Base-by-base conservation (phyloP, 441 rosid species). In the Euphorbia schlechtendalii region DNA sequence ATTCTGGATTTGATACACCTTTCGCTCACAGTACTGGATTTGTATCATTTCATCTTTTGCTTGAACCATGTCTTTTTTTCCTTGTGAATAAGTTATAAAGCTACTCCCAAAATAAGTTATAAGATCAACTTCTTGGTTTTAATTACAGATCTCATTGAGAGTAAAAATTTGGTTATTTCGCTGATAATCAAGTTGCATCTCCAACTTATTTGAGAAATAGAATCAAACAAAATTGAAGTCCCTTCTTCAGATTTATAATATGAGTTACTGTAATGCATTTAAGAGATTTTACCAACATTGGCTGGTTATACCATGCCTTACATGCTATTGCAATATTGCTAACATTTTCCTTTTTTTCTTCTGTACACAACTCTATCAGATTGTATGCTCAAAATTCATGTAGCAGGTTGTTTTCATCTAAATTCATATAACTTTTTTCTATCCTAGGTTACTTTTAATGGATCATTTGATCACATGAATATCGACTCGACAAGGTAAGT, bases 391-490 rank as follows among this genome's bases (percentile, higher is more conserved):
- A 38, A 52, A 54, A 25, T 54, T 8, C 34, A 32, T 32, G 34
- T 30, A 53, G 17, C 6, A 32, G 63, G 48, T 14, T 5, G n/a
- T 55, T 66, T 58, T 67, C 60, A 56, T 14, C 61, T 62, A 59
- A 30, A 36, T 36, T 68, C 17, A 14, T 27, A 30, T 30, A 7
- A 66, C 51, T 66, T 51, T 64, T 56, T 54, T n/a, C 61, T 68
- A 66, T 66, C 67, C 60, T 82, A 94, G 99, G 92, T 94, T 72
- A 88, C 95, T 63, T 94, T 94, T 69, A 94, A 91, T 82, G 99
- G 99, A 74, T 91, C 99, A 67, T 91, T 88, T 81, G 94, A 89
- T 77, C 99, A 94, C 82, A 84, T 94, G 97, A 91, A 81, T 74
- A 84, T 94, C 55, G 99, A 94, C 74, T 85, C 98, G 56, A 89